Evolutionary conservation across 768 basidiomycete species (phyloP).

Genomic region (Russula griseocarnosa): DNA sequence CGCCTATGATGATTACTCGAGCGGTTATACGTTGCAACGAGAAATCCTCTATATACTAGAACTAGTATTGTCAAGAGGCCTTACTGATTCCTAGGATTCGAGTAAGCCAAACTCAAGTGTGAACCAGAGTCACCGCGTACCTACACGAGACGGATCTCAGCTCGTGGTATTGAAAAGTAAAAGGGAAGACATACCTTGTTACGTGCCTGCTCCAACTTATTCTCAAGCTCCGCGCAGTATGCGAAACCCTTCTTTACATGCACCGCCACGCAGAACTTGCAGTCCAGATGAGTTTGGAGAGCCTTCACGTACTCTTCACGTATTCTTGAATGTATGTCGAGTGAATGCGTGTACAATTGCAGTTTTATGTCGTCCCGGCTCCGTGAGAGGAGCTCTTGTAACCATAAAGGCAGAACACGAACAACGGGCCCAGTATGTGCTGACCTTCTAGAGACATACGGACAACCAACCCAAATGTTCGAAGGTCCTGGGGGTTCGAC

Average conservation of each 20-base stretch:
- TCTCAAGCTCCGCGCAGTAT: neutral
- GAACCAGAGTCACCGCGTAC: neutral
- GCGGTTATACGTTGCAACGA: neutral
- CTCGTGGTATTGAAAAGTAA: neutral
- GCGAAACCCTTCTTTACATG: neutral
- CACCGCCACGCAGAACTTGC: neutral
- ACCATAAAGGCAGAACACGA: neutral
- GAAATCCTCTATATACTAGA: neutral
- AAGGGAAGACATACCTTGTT: neutral
- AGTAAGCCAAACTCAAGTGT: neutral
- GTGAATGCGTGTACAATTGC: neutral
- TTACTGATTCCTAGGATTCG: neutral
- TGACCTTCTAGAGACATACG: neutral
- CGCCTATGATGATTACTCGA: neutral
- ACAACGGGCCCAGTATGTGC: too few relatives aligned
- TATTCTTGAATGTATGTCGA: neutral
- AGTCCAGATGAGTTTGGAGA: neutral
- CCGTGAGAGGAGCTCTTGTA: neutral
- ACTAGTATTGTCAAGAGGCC: neutral
- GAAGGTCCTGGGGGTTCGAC: neutral
- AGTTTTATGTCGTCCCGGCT: neutral
- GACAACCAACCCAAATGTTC: neutral
- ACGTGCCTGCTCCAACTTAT: neutral
- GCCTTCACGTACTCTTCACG: neutral
- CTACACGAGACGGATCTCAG: neutral